Conservation (phyloP, 768 basidiomycete species). For the Suillus brevipes region DNA sequence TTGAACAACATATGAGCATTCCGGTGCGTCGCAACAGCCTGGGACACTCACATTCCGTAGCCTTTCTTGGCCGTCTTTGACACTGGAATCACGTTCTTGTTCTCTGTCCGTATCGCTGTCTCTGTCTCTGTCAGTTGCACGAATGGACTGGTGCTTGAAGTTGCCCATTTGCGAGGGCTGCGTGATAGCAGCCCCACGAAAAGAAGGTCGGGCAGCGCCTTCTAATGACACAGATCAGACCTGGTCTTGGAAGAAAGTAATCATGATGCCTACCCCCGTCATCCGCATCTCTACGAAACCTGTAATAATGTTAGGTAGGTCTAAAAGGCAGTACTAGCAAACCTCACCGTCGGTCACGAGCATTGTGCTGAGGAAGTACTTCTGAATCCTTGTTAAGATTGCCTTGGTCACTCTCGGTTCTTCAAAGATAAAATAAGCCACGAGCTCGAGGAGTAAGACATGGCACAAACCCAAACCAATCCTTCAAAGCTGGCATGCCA, state of each 20-base stretch:
- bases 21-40: not conserved
- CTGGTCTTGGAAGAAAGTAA: constrained; percentile 8
- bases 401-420: constrained; percentile 46
- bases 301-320: constrained; percentile 28
- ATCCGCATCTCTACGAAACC: constrained; percentile 76
- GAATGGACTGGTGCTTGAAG: constrained; percentile 85
- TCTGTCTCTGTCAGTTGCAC: constrained; percentile 60
- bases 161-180: constrained; percentile 94
- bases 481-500: constrained; percentile 80
- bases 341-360: constrained; percentile 69
- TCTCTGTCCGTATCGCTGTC: constrained; percentile 48
- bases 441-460: constrained; percentile 16
- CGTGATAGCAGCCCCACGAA: constrained; percentile 60
- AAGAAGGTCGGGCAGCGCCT: constrained; percentile 60
- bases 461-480: constrained; percentile 81
- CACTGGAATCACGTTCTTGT: constrained; percentile 55
- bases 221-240: constrained; percentile 33
- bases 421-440: constrained; percentile 30
- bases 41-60: constrained; percentile 64
- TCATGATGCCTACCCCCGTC: constrained; percentile 56
- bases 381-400: constrained; percentile 65
- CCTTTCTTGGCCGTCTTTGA: constrained; percentile 77
- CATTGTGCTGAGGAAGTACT: constrained; percentile 43
- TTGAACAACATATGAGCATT: constrained; percentile 29
- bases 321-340: not conserved